Evolutionary conservation across 306 rosid genomes (phyloP), one percentile per base, ranked within the genome.

Genomic region (Calophaca sinica): DNA sequence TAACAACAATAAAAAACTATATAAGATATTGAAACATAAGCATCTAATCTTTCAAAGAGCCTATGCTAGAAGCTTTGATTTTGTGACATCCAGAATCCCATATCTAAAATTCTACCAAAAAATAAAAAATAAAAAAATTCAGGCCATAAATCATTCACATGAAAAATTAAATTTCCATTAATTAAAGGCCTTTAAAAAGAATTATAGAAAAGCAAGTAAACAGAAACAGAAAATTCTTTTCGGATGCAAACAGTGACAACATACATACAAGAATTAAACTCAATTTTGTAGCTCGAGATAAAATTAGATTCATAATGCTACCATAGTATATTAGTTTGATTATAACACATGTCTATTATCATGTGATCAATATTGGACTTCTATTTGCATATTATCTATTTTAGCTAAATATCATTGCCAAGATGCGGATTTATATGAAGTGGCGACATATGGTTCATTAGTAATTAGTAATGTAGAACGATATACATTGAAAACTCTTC

Each of bases 1-100:
- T 78, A 63, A 62, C 10, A 26, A 61, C 67, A 80, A 9, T 12
- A 4, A 41, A 8, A 53, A 61, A n/a, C 15, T 15, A 59, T 29
- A 11, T 35, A 61, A 54, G 15, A 39, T 61, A 51, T 33, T 26
- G 64, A 65, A 81, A 63, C 68, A 68, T 32, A 44, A 53, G 69
- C 75, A 45, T 73, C 0, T 2, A 50, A 53, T 57, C 32, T 44
- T 84, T 67, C 45, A 12, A 4, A 48, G 65, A 73, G 74, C 50
- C 44, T 50, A 77, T 62, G 26, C 54, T 54, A 38, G 53, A 62
- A 66, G 71, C 50, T 76, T 58, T 15, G 46, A 11, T 65, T 80
- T 70, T 70, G 45, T 51, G 31, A 44, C 26, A 46, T n/a, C 41
- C 45, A 15, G 52, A 73, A 69, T 66, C 33, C 9, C 26, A 61